A percentile compares a stretch with the other conserved stretches of the same genome.
These are phyloP conservation scores for Macrolepiota dolichaula DNA, from an alignment of 768 basidiomycete genomes.

Conservation along the genomic window DNA sequence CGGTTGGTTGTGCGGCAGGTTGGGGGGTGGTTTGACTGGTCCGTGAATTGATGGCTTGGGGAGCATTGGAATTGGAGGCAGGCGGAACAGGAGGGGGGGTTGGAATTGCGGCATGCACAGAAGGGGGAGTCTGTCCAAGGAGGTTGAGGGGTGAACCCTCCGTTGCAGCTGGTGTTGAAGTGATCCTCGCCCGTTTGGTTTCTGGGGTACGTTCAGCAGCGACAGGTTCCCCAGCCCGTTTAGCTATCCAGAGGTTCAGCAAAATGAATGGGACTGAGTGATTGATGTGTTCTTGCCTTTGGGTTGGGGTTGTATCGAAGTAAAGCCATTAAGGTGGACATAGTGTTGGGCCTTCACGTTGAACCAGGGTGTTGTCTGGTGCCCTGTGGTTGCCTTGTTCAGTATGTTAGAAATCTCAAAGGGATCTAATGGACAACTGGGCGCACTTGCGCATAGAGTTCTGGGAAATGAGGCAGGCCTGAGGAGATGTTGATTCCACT, in stretches of 20 bases:
- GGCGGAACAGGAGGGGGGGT: neutral
- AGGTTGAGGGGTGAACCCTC: conserved; percentile 13
- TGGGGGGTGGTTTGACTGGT: conserved; percentile 6
- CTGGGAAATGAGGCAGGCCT: conserved; percentile 43
- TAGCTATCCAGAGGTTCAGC: conserved; percentile 24
- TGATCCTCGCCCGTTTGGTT: conserved; percentile 4
- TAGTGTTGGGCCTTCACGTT: conserved; percentile 40
- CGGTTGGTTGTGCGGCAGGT: conserved; percentile 2
- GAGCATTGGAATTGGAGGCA: conserved; percentile 9
- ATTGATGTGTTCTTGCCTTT: conserved; percentile 14
- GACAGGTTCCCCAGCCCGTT: conserved; percentile 40
- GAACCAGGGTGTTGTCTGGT: conserved; percentile 54
- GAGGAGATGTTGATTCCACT: conserved; percentile 45
- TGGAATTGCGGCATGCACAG: conserved; percentile 19
- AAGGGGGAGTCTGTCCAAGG: conserved; percentile 13
- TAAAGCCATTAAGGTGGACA: conserved; percentile 47
- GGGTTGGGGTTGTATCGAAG: conserved; percentile 29
- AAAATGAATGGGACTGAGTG: neutral
- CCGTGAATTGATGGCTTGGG: conserved; percentile 10
- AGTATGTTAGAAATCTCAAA: conserved; percentile 9
- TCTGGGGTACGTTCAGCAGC: conserved; percentile 37
- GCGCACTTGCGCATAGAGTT: conserved; percentile 34
- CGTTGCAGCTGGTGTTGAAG: neutral
- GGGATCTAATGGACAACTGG: neutral
- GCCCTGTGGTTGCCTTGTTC: conserved; percentile 30